Percentiles rank a stretch among this genome's conserved stretches.
These are phyloP conservation scores for Neostapfia colusana DNA, from an alignment of 176 grass and related monocot species.

Conservation along the genomic window DNA sequence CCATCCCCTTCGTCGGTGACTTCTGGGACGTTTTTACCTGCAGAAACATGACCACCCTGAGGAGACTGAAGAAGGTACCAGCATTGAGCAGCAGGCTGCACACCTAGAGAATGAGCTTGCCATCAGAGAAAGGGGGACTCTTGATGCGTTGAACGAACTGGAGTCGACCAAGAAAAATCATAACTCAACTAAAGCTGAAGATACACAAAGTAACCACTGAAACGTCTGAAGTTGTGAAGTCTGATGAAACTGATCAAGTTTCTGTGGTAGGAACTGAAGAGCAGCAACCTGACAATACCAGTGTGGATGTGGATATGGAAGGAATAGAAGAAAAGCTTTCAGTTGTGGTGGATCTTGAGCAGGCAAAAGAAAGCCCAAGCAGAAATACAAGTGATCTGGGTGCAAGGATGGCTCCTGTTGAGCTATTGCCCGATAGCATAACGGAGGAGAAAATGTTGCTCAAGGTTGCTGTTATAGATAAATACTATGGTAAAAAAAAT, in stretches of 20 bases:
- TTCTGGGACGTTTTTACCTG: not conserved
- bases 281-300: conserved; percentile 33
- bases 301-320: conserved; percentile 27
- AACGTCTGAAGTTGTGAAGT: not conserved
- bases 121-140: conserved; percentile 77
- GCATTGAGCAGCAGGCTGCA: conserved; percentile 55
- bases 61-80: conserved; percentile 33
- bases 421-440: conserved; percentile 54
- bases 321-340: conserved; percentile 6
- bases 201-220: conserved; percentile 53
- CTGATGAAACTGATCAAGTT: not conserved
- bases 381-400: conserved; percentile 58
- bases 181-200: conserved; percentile 67
- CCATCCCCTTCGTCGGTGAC: too few relatives aligned
- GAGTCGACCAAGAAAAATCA: conserved; percentile 76
- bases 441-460: conserved; percentile 57
- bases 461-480: too few relatives aligned
- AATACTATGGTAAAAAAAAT: too few relatives aligned
- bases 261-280: conserved; percentile 36
- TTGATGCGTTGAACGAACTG: conserved; percentile 75
- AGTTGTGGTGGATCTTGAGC: conserved; percentile 52
- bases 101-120: conserved; percentile 71
- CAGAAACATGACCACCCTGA: conserved; percentile 55
- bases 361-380: conserved; percentile 52
- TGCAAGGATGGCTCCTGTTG: conserved; percentile 48